Conservation (phyloP, 768 basidiomycete species). For the Scleroderma bovista region DNA sequence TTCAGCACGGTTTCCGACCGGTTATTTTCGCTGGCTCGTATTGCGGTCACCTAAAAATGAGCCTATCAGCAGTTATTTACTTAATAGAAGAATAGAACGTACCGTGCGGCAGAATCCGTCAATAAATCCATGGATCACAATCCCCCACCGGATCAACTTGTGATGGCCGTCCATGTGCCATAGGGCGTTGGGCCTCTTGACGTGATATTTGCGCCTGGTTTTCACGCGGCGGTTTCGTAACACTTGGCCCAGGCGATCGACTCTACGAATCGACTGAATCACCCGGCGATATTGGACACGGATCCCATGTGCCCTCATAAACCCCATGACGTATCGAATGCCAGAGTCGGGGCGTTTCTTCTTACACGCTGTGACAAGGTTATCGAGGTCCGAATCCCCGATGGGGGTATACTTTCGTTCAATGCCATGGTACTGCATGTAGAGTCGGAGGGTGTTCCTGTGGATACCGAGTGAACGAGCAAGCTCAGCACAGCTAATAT, state of each 20-base stretch:
- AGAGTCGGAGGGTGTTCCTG: slow-evolving; percentile 2
- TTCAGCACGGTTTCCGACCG: not conserved
- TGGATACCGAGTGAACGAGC: slow-evolving; percentile 3
- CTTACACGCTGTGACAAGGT: slow-evolving; percentile 7
- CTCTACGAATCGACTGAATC: slow-evolving; percentile 18
- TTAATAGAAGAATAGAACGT: not conserved
- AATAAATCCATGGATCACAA: slow-evolving; percentile 31
- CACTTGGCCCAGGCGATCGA: slow-evolving; percentile 27
- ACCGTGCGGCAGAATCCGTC: slow-evolving; percentile 36
- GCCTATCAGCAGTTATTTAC: slow-evolving; percentile 8
- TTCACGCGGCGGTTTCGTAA: slow-evolving; percentile 15
- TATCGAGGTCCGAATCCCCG: slow-evolving; percentile 7
- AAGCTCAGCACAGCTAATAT: slow-evolving; percentile 11
- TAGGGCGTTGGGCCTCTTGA: slow-evolving; percentile 14
- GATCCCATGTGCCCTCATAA: slow-evolving; percentile 20
- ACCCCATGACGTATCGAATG: slow-evolving; percentile 22
- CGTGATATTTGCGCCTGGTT: slow-evolving; percentile 22
- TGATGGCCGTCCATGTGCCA: not conserved
- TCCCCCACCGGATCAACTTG: slow-evolving; percentile 28
- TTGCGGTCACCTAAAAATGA: slow-evolving; percentile 24
- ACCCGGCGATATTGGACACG: slow-evolving; percentile 22
- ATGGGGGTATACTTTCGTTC: slow-evolving; percentile 1
- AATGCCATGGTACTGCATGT: slow-evolving; percentile 4
- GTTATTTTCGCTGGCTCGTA: slow-evolving; percentile 36
- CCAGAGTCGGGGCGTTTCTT: slow-evolving; percentile 21